A percentile compares a stretch with the other conserved stretches of the same genome.
phyloP scores from a whole-genome alignment of 257 asterid species.

The Parsonsia alboflavescens region DNA sequence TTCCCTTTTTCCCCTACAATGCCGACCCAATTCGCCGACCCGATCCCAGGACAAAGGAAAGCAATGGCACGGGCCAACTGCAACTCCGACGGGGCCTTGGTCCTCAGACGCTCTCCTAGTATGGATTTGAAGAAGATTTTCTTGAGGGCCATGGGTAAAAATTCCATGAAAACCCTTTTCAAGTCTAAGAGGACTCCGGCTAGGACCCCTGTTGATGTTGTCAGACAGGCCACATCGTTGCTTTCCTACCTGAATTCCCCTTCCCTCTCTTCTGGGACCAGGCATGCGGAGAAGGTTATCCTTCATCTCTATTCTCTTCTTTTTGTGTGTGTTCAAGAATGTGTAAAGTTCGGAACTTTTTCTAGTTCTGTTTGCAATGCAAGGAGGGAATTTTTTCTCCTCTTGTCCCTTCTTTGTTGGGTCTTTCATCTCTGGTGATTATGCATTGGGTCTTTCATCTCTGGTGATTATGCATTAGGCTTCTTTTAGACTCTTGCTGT shows the following conservation, averaged over 20 bases:
- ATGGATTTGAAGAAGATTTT: conserved; percentile 44
- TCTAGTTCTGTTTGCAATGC: background rate
- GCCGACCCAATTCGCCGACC: conserved; percentile 22
- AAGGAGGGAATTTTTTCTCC: background rate
- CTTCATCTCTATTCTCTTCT: background rate
- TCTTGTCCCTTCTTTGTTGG: too few relatives aligned
- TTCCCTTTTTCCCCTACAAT: conserved; percentile 4
- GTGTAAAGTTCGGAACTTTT: background rate
- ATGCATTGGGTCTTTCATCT: too few relatives aligned
- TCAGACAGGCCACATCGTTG: conserved; percentile 38
- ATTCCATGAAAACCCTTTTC: conserved; percentile 49
- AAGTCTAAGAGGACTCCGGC: conserved; percentile 46
- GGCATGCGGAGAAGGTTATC: conserved; percentile 30
- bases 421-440: background rate
- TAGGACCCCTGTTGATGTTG: conserved; percentile 47
- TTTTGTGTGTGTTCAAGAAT: background rate
- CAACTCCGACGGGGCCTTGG: conserved; percentile 5
- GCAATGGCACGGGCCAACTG: background rate
- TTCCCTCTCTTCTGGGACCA: conserved; percentile 23
- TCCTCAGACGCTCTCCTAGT: conserved; percentile 23
- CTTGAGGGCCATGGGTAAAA: conserved; percentile 38
- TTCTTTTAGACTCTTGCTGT: background rate
- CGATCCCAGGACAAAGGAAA: conserved; percentile 11
- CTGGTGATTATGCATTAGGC: background rate
- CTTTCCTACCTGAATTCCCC: conserved; percentile 34